Evolutionary conservation across 805 yeast species (phyloP), one percentile per base, ranked within the genome.

Genomic region (Myxozyma udenii): DNA sequence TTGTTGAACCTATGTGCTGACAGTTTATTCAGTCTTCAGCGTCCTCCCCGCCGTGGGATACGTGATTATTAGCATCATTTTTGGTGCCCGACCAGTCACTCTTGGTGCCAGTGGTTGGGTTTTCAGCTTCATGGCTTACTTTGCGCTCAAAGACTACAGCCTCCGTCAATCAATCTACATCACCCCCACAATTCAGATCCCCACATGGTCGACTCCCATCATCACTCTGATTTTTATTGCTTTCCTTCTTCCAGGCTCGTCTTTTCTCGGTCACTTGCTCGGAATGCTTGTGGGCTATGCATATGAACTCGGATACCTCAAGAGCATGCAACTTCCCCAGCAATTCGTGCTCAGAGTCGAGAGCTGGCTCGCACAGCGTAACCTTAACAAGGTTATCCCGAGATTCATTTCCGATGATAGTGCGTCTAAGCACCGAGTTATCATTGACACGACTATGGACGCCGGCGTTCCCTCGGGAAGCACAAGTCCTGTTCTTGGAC

Each of bases 81-180:
- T 50, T 37, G 14, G 42, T 7, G 37, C 44, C 6, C 22, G 14
- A 2, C 36, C 45, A 5, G 19, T 44, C 7, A 48, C 53, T 4
- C 52, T 54, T n/a, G 58, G 58, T 3, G 55, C 58, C 12, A 33
- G 45, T 14, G 59, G 59, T n/a, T 55, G 59, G 59, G 54, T 55
- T 12, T 55, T 55, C 43, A 48, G 59, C 14, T 33, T 55, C 19
- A 53, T 55, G 58, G 56, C 59, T 12, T 55, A 55, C 32, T 55
- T 55, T 21, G 49, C 59, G 2, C 50, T 55, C 11, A 55, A 53
- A 43, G 59, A 55, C 24, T 41, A 41, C 33, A 44, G 50, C 9
- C 19, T 53, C 22, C 52, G 59, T 7, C 51, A 25, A n/a, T 7
- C 59, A 4, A 48, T 55, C 30, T 48, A 54, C 38, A 9, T 55